Base-by-base conservation (phyloP, 345 rosid species). In the Gossypium turneri region DNA sequence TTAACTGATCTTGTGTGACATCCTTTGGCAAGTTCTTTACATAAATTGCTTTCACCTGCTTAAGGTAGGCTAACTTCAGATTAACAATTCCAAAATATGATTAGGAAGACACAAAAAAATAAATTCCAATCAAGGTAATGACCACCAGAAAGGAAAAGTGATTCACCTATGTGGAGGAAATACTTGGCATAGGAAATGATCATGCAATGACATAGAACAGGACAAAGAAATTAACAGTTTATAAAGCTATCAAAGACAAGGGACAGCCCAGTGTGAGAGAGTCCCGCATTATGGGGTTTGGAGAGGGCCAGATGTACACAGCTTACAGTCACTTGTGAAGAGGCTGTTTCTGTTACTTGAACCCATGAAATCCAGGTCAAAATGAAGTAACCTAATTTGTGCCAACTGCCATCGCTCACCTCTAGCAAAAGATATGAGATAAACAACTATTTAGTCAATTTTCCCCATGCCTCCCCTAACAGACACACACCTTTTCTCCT, bases 1-100 rank as follows among this genome's bases (percentile, higher is more conserved):
- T 86, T 77, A 90, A 78, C 77, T 85, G 87, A 79, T 88, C 91
- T 78, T 84, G 86, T 19, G 81, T 82, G 13, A 85, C 82, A 61
- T 85, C 79, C 79, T 82, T 85, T 5, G 95, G 95, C 72, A 90
- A 80, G 74, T 90, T 85, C 82, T 87, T 88, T 59, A 88, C 89
- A 67, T 87, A 90, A 58, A 90, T 80, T 41, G 88, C 89, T 81
- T 87, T 90, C 19, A 90, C 92, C 95, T 88, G 82, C 73, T 45
- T 12, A 51, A 79, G 78, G 75, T 22, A 43, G 17, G 45, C 48
- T 61, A 61, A 73, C 12, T 61, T 48, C 60, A 50, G 43, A 61
- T 61, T 65, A 38, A 73, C 25, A n/a, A 53, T 75, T 79, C 59
- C 57, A 52, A 60, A 73, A 67, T 56, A 73, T 72, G 71, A 62